Percentiles rank a stretch among this genome's conserved stretches.
These are phyloP conservation scores for Macadamia tetraphylla DNA, from an alignment of 164 flowering plant species.

Conservation along the genomic window DNA sequence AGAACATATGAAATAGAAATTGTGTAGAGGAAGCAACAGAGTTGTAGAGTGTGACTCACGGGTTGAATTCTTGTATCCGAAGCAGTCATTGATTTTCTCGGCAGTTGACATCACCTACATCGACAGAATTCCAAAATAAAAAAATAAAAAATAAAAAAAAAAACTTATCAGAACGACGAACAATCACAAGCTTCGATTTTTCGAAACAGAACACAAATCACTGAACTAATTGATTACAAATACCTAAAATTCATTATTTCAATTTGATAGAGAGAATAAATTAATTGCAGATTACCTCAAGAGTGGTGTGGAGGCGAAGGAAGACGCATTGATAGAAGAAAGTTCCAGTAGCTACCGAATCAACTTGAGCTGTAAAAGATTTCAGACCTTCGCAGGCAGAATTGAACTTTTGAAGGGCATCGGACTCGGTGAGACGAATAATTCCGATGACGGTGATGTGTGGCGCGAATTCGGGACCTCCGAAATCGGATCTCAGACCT, in stretches of 20 bases:
- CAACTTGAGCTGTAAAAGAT: slow-evolving; percentile 42
- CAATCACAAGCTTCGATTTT: no score
- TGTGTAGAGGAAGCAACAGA: no score
- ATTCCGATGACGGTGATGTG: slow-evolving; percentile 90
- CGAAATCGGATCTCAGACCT: slow-evolving; percentile 66
- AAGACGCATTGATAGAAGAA: slow-evolving; percentile 70
- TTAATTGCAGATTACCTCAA: slow-evolving; percentile 34
- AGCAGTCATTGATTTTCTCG: slow-evolving; percentile 46
- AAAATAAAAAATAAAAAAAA: neutral
- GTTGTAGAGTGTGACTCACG: slow-evolving; percentile 35
- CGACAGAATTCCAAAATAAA: neutral
- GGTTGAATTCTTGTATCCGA: slow-evolving; percentile 46
- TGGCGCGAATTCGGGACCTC: slow-evolving; percentile 83
- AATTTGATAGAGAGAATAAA: neutral
- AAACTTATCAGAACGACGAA: neutral
- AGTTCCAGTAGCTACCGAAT: slow-evolving; percentile 48
- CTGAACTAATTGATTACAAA: no score
- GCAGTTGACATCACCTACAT: slow-evolving; percentile 67
- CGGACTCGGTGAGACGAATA: slow-evolving; percentile 47
- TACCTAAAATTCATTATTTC: no score
- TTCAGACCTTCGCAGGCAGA: slow-evolving; percentile 59
- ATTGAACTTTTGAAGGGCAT: slow-evolving; percentile 53
- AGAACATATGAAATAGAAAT: no score
- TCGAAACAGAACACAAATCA: no score
- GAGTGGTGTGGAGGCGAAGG: slow-evolving; percentile 44